These are phyloP conservation scores for Tillandsia fasciculata DNA, from an alignment of 176 grass and related monocot species.

Conservation along the genomic window DNA sequence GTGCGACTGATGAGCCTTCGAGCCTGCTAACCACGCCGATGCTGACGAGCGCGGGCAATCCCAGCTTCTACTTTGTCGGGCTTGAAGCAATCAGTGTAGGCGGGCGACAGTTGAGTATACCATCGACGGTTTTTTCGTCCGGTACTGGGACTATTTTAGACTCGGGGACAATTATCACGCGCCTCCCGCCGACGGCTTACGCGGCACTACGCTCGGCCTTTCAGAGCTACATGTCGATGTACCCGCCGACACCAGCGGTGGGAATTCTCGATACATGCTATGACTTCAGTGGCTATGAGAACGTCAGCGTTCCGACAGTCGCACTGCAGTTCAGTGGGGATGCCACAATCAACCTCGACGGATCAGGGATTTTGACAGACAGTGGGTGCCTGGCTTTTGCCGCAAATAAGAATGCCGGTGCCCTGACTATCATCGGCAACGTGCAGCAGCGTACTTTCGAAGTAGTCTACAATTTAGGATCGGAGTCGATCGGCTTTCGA, in stretches of 20 bases:
- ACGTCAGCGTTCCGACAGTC: slow-evolving; percentile 12
- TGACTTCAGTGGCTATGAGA: not conserved
- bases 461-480: slow-evolving; percentile 25
- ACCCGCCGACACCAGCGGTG: slow-evolving; percentile 10
- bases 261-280: slow-evolving; percentile 40
- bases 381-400: slow-evolving; percentile 32
- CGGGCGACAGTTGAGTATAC: not conserved
- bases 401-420: slow-evolving; percentile 9
- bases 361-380: not conserved
- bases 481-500: slow-evolving; percentile 29
- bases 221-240: slow-evolving; percentile 1
- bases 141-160: slow-evolving; percentile 14
- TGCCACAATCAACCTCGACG: slow-evolving; percentile 24
- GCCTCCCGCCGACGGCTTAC: slow-evolving; percentile 25
- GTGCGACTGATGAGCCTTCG: not conserved
- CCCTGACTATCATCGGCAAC: slow-evolving; percentile 24
- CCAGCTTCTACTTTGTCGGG: slow-evolving; percentile 13
- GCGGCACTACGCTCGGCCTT: slow-evolving; percentile 16
- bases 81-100: slow-evolving; percentile 13
- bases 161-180: slow-evolving; percentile 32
- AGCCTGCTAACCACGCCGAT: not conserved
- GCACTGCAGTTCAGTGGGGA: slow-evolving; percentile 28
- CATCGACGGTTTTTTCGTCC: not conserved
- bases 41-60: not conserved
- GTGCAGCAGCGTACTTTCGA: slow-evolving; percentile 31